phyloP scores from a whole-genome alignment of 257 asterid genomes.

The Apocynum venetum region DNA sequence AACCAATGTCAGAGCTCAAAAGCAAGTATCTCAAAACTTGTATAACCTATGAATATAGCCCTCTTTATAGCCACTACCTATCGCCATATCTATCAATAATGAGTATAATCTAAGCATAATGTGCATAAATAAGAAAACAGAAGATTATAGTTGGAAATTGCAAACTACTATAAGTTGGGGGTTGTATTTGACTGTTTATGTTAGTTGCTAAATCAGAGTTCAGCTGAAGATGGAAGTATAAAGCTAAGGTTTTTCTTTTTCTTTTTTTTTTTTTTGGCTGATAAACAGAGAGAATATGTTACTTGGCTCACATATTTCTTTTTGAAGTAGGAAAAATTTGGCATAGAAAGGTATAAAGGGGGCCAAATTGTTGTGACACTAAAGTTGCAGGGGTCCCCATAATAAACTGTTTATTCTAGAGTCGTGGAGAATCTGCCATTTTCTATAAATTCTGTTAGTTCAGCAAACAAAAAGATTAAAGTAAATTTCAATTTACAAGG shows the following conservation, averaged over 20 bases:
- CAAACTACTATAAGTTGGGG: background rate
- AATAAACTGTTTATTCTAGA: background rate
- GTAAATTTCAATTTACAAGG: conserved; percentile 1
- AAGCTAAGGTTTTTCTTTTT: background rate
- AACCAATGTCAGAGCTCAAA: background rate
- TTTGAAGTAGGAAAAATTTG: background rate
- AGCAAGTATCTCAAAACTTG: background rate
- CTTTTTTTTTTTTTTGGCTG: background rate
- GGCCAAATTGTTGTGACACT: background rate
- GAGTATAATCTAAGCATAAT: background rate
- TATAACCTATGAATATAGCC: background rate
- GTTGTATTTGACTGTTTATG: background rate
- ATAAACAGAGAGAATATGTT: background rate
- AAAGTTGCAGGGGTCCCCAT: background rate
- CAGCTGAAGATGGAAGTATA: background rate
- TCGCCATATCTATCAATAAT: background rate
- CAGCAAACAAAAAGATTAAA: background rate
- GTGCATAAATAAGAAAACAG: background rate
- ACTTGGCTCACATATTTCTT: background rate
- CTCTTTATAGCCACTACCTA: background rate
- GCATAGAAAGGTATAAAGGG: background rate
- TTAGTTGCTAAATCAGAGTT: background rate
- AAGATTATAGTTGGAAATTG: background rate
- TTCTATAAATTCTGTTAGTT: conserved; percentile 1
- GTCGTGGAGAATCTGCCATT: background rate